These are phyloP conservation scores for Avena sativa DNA, from an alignment of 176 grass and related monocot genomes.

Conservation along the genomic window DNA sequence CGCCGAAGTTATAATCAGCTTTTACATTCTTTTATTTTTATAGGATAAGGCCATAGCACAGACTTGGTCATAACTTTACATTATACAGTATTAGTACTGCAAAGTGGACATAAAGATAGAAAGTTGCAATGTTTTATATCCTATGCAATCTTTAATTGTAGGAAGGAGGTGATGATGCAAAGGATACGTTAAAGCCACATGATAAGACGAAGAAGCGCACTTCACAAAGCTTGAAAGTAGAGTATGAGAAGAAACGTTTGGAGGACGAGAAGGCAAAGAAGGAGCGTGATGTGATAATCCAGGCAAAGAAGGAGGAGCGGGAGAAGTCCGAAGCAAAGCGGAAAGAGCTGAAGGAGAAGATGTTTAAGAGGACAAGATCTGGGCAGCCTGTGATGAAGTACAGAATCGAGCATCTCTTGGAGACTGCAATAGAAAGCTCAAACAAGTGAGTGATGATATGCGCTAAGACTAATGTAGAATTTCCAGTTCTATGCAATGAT, in stretches of 20 bases:
- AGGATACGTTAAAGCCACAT: constrained; percentile 31
- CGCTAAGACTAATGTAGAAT: background rate
- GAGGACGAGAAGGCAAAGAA: constrained; percentile 78
- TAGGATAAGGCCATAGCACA: background rate
- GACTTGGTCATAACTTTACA: background rate
- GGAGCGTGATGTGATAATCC: constrained; percentile 60
- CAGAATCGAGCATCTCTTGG: constrained; percentile 84
- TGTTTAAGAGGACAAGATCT: constrained; percentile 91
- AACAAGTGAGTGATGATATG: constrained; percentile 42
- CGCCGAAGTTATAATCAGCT: background rate
- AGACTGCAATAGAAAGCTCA: constrained; percentile 64
- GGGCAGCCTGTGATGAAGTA: constrained; percentile 91
- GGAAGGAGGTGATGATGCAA: constrained; percentile 44
- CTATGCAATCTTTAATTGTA: constrained; percentile 21
- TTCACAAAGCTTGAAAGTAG: constrained; percentile 67
- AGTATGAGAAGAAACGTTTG: constrained; percentile 73
- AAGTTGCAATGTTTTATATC: background rate
- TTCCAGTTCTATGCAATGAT: constrained; percentile 21
- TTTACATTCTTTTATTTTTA: background rate
- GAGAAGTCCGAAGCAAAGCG: constrained; percentile 65
- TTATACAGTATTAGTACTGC: background rate
- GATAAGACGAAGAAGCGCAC: constrained; percentile 56
- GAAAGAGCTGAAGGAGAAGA: constrained; percentile 69
- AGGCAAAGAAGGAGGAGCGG: constrained; percentile 60
- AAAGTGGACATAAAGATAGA: constrained; percentile 10